Conservation (phyloP, 768 basidiomycete genomes). For the Cystobasidium ongulense region DNA sequence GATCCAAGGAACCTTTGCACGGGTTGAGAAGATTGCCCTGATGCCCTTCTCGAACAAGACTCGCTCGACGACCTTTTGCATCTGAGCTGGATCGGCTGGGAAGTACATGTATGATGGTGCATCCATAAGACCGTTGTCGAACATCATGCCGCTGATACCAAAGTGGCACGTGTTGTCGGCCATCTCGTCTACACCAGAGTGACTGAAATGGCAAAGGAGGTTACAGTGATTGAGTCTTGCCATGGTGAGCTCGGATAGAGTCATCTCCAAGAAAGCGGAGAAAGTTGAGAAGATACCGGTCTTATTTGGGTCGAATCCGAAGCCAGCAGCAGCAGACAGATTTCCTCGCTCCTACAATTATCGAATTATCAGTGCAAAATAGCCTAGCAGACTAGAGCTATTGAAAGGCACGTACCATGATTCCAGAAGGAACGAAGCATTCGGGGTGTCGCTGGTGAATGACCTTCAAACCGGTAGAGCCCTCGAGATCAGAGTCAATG, state of each 20-base stretch:
- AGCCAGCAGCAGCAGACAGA: constrained; percentile 74
- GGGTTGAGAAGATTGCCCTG: constrained; percentile 80
- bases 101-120: constrained; percentile 68
- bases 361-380: constrained; percentile 33
- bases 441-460: constrained; percentile 87
- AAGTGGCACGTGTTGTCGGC: constrained; percentile 52
- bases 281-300: constrained; percentile 66
- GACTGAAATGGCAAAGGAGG: constrained; percentile 78
- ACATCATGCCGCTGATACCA: constrained; percentile 71
- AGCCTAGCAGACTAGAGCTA: background rate
- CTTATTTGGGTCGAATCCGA: constrained; percentile 68
- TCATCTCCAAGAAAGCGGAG: constrained; percentile 86
- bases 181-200: constrained; percentile 58
- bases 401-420: constrained; percentile 42
- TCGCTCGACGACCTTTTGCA: constrained; percentile 60
- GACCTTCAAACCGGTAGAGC: constrained; percentile 76
- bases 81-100: constrained; percentile 74
- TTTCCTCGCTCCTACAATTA: constrained; percentile 67
- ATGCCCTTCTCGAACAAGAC: constrained; percentile 77
- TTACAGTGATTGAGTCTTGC: constrained; percentile 84
- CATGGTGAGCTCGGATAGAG: constrained; percentile 81
- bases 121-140: constrained; percentile 77
- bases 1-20: constrained; percentile 80
- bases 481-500: constrained; percentile 80
- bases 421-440: constrained; percentile 69